These are phyloP conservation scores for Bacterosira constricta DNA, from an alignment of 108 stramenopile species.

Conservation along the genomic window DNA sequence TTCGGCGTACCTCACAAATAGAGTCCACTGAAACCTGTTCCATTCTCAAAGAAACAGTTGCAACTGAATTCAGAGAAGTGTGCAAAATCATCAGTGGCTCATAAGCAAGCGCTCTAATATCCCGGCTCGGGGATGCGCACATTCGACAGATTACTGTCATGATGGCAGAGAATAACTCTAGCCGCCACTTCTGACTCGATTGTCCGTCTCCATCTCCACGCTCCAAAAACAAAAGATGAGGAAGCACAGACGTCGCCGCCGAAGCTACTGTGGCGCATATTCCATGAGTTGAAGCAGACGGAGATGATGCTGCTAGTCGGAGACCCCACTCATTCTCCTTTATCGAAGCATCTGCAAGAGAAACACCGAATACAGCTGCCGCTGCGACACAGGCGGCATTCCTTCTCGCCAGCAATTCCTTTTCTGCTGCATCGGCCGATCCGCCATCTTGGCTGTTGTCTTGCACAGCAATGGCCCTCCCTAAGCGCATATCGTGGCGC, in stretches of 20 bases:
- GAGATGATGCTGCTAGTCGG: constrained; percentile 29
- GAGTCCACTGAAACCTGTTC: constrained; percentile 36
- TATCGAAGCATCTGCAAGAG: constrained; percentile 14
- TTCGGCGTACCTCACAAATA: constrained; percentile 34
- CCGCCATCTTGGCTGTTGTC: constrained; percentile 17
- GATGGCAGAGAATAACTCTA: constrained; percentile 47
- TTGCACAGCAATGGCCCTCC: constrained; percentile 27
- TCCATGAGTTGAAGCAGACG: constrained; percentile 26
- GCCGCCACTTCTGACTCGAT: constrained; percentile 19
- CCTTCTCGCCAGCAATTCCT: constrained; percentile 66
- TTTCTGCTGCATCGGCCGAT: constrained; percentile 37
- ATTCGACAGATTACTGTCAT: constrained; percentile 48
- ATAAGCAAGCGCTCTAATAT: constrained; percentile 64
- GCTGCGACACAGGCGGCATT: constrained; percentile 62
- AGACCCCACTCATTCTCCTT: constrained; percentile 19
- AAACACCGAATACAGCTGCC: constrained; percentile 41
- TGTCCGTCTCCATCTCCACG: constrained; percentile 13
- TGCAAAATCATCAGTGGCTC: constrained; percentile 74
- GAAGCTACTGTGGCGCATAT: constrained; percentile 59
- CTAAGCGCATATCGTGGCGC: constrained; percentile 60
- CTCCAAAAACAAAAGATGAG: constrained; percentile 63
- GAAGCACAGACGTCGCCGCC: constrained; percentile 58
- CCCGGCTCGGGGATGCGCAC: constrained; percentile 50
- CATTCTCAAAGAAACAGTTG: constrained; percentile 14
- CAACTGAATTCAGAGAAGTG: constrained; percentile 32